Conservation (phyloP, 192 early-diverging fungal species). For the Diversispora epigaea region DNA sequence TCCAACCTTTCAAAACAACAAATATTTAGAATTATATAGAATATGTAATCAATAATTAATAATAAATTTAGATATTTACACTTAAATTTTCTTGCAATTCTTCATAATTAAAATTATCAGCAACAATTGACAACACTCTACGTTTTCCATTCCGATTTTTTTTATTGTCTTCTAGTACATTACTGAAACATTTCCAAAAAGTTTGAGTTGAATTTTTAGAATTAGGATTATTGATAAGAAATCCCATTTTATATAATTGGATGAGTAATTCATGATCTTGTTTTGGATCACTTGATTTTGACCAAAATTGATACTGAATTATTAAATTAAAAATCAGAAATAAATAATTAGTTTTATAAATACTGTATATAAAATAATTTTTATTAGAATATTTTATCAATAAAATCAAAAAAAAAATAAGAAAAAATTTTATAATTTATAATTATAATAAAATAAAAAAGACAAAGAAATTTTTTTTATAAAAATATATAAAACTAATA, state of each 20-base stretch:
- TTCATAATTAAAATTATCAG: slow-evolving; percentile 1
- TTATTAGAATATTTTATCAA: no score
- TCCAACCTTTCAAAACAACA: not conserved
- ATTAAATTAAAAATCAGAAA: not conserved
- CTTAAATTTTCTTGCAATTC: not conserved
- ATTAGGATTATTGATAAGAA: not conserved
- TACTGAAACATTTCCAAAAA: not conserved
- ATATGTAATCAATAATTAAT: not conserved
- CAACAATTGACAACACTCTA: slow-evolving; percentile 1
- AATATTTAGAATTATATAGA: not conserved
- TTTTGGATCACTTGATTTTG: not conserved
- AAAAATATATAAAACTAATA: not conserved
- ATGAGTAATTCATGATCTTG: not conserved
- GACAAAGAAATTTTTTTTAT: not conserved
- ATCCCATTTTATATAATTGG: not conserved
- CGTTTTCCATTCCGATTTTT: not conserved
- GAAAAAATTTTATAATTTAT: no score
- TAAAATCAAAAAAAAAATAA: no score
- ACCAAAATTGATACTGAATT: slow-evolving; percentile 1
- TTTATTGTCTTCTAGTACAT: not conserved
- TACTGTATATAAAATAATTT: not conserved
- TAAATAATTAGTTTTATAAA: not conserved
- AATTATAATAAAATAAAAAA: slow-evolving; percentile 3
- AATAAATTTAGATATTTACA: not conserved
- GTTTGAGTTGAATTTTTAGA: not conserved